These are phyloP conservation scores for Boletus reticuloceps DNA, from an alignment of 768 basidiomycete genomes.

Conservation along the genomic window DNA sequence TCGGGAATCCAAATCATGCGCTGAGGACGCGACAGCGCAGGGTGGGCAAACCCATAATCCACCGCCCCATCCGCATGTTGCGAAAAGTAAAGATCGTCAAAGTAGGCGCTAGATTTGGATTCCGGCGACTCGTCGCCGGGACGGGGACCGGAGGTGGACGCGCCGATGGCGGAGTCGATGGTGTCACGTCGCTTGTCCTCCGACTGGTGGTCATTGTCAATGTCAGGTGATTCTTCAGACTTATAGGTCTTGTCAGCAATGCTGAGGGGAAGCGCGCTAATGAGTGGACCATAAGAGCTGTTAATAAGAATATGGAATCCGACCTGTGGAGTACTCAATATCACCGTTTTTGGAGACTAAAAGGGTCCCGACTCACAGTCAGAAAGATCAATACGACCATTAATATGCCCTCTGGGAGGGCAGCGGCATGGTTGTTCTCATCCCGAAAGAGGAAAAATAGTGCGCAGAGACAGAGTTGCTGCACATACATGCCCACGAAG, in stretches of 20 bases:
- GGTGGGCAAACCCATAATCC: conserved; percentile 82
- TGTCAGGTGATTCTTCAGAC: conserved; percentile 7
- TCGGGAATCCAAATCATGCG: conserved; percentile 81
- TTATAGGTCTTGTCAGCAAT: conserved; percentile 68
- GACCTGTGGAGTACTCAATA: conserved; percentile 30
- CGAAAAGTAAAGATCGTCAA: conserved; percentile 23
- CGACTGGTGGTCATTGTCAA: conserved; percentile 1
- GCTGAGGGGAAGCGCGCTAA: conserved; percentile 71
- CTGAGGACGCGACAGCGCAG: conserved; percentile 73
- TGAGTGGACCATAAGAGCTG: conserved; percentile 78
- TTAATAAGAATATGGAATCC: conserved; percentile 74
- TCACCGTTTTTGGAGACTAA: neutral
- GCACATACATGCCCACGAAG: conserved; percentile 91
- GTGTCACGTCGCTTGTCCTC: conserved; percentile 16
- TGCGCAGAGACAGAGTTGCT: conserved; percentile 80
- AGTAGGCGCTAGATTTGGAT: conserved; percentile 1
- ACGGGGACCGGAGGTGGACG: conserved; percentile 6
- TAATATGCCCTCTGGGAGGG: conserved; percentile 72
- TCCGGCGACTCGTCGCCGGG: conserved; percentile 8
- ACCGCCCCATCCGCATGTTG: conserved; percentile 24
- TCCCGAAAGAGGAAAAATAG: conserved; percentile 87
- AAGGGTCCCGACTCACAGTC: conserved; percentile 53
- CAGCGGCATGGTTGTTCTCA: conserved; percentile 47
- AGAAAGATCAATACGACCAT: conserved; percentile 83
- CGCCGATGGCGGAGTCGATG: conserved; percentile 1